A percentile compares a stretch with the other conserved stretches of the same genome.
Evolutionary conservation across 768 basidiomycete genomes (phyloP).

Genomic region (Kwoniella dejecticola): DNA sequence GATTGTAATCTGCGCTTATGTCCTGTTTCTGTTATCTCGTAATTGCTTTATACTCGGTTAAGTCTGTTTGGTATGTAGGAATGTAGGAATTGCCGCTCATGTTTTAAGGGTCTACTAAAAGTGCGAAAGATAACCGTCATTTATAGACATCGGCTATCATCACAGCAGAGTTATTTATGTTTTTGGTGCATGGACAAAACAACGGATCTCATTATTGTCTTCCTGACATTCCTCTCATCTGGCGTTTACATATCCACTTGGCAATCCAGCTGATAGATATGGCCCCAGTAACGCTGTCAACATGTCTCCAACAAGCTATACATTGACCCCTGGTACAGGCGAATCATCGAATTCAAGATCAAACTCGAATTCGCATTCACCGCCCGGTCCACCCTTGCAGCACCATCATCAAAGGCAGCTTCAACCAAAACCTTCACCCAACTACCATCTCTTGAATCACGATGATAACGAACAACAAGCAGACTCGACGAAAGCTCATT

Average conservation of each 20-base stretch:
- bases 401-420: background rate
- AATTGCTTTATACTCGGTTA: no score
- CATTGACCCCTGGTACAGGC: background rate
- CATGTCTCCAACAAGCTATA: constrained; percentile 6
- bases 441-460: background rate
- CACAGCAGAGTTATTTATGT: no score
- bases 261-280: background rate
- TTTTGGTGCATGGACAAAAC: no score
- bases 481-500: background rate
- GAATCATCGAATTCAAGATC: constrained; percentile 12
- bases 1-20: no score
- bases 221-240: background rate
- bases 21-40: no score
- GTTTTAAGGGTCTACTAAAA: no score
- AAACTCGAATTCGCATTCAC: constrained; percentile 3
- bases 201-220: background rate
- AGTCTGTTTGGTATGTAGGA: background rate
- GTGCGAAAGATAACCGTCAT: background rate
- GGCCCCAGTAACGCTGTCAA: background rate
- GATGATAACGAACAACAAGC: background rate
- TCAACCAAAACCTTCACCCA: no score
- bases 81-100: constrained; percentile 2
- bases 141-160: background rate
- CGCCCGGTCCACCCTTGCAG: background rate
- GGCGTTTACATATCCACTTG: background rate